Evolutionary conservation across 306 rosid genomes (phyloP), one percentile per base, ranked within the genome.

Genomic region (Myrica gale): DNA sequence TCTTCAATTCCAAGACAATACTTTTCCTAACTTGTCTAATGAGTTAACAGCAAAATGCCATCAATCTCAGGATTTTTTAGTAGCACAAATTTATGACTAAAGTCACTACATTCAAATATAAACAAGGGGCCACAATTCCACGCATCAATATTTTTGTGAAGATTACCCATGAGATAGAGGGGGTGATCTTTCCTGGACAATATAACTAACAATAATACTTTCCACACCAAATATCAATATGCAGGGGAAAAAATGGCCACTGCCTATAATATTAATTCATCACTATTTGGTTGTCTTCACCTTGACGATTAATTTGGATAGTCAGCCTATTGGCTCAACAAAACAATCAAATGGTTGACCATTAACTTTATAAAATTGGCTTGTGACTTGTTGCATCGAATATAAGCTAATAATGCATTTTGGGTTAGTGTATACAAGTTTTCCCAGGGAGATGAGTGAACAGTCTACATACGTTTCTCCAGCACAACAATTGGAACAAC

Each of bases 281-380:
- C 50, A 66, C 8, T 6, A n/a, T 50, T 66, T 66, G 21, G 50
- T 66, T 66, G 60, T 42, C 47, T 66, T 66, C 50, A 17, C 41
- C 50, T 42, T 66, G 17, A 60, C 43, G 61, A 19, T 55, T 10
- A 1, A n/a, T 55, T 19, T 55, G 26, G 21, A 60, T 60, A n/a
- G 12, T 4, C 9, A 23, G 43, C 19, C 67, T 9, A 21, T 11
- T 17, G 23, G 26, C 16, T 11, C 21, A 65, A 63, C 16, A 63
- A 32, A 17, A 62, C 68, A 62, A 65, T 11, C 51, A 17, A 50
- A 1, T 51, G 79, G 32, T 20, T 47, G 16, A 42, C 16, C 53
- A 65, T 65, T 53, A 75, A 51, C 51, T 75, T 62, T 19, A 52
- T 50, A 62, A 75, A 65, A 58, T 60, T 44, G 58, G 42, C 2